Evolutionary conservation across 2,329 filamentous ascomycete species (phyloP).

Genomic region (Alternaria sp.): DNA sequence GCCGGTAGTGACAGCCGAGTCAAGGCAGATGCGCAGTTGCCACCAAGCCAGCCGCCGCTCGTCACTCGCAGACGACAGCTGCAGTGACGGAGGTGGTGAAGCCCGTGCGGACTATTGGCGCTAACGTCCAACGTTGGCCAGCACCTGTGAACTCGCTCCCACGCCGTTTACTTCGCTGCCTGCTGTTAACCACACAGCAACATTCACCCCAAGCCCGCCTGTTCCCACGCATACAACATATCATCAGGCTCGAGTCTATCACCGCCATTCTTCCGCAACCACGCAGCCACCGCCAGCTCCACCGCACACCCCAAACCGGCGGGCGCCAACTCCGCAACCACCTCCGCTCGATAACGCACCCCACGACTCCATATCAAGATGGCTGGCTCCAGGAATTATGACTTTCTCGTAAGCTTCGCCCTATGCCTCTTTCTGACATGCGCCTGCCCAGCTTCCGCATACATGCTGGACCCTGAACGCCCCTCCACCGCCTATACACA

Average conservation of each 20-base stretch:
- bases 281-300: constrained; percentile 9
- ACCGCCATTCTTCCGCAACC: background rate
- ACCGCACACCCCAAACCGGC: constrained; percentile 21
- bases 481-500: constrained; percentile 12
- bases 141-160: constrained; percentile 14
- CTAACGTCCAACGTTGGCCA: constrained; percentile 18
- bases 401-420: constrained; percentile 81
- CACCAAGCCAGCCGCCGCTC: constrained; percentile 4
- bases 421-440: constrained; percentile 4
- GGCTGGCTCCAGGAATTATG: constrained; percentile 98
- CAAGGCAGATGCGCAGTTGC: constrained; percentile 9
- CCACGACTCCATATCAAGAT: constrained; percentile 58
- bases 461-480: constrained; percentile 6
- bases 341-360: constrained; percentile 17
- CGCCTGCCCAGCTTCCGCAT: constrained; percentile 1
- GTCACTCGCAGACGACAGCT: constrained; percentile 2
- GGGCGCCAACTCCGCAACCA: constrained; percentile 34
- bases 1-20: background rate
- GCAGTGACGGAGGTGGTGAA: constrained; percentile 15
- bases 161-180: constrained; percentile 15
- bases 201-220: constrained; percentile 2
- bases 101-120: constrained; percentile 16
- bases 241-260: background rate
- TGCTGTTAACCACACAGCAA: constrained; percentile 6
- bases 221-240: background rate